Base-by-base conservation (phyloP, 352 stramenopile genomes). In the Phytophthora crassamura region DNA sequence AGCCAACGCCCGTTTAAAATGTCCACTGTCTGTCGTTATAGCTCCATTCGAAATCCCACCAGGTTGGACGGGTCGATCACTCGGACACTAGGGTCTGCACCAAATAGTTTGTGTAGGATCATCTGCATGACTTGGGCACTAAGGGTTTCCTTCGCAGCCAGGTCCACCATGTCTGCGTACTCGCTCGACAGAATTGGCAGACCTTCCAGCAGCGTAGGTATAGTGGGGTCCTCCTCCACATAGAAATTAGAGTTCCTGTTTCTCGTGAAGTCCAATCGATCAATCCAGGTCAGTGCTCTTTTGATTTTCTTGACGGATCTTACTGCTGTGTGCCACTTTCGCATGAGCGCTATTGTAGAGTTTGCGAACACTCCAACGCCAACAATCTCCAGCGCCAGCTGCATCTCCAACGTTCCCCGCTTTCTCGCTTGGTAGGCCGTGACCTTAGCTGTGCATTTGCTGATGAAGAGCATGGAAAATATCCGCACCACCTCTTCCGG, bases 401-500 rank as follows among this genome's bases (percentile, higher is more conserved):
- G 20, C 43, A 33, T 50, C 11, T 50, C 43, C 20, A 46, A 50
- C 9, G 20, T 35, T 16, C 43, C 20, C 43, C 2, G n/a, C 2
- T 50, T 33, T 36, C 7, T 36, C 2, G 20, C 25, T 36, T 50
- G 43, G 25, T 50, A 50, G 20, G 43, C 20, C 10, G 35, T 50
- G 11, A 53, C 30, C n/a, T 42, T 42, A 1, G 46, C 1, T 3
- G n/a, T 30, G 20, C 46, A 42, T n/a, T 54, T 54, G 7, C 15
- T 39, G 25, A 54, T 20, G 20, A 41, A 41, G 18, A 42, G 5
- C 32, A 54, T 54, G 12, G 46, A n/a, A 10, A 54, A 41, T 4
- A 54, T 38, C 30, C 30, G 28, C 7, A 30, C 32, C 30, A 54
- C n/a, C 7, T 54, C 46, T 30, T 39, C 16, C 15, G 30, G 25